Evolutionary conservation across 148 eudicot species (phyloP).

Genomic region (Fallopia convolvulus): DNA sequence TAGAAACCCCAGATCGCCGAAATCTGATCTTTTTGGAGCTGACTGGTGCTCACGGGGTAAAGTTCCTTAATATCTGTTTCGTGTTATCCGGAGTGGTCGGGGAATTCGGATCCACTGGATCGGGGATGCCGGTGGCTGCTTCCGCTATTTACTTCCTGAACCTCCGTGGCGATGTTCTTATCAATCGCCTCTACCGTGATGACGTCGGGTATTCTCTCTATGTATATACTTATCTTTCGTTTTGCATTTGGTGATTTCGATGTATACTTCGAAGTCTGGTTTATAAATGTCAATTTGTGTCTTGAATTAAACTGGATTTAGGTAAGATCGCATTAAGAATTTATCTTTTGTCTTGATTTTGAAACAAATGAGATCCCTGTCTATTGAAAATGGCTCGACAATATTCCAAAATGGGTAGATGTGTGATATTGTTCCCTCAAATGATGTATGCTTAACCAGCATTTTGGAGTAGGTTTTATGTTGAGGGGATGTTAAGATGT

Average conservation of each 20-base stretch:
- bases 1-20: not conserved
- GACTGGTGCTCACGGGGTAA: not conserved
- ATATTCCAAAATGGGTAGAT: not conserved
- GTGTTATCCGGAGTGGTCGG: not conserved
- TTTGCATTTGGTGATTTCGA: not conserved
- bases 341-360: not conserved
- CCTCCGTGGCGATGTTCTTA: conserved; percentile 99
- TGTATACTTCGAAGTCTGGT: not conserved
- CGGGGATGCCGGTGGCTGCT: conserved; percentile 91
- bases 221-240: not conserved
- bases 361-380: not conserved
- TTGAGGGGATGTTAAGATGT: not conserved
- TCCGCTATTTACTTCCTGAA: conserved; percentile 91
- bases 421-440: not conserved
- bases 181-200: conserved; percentile 96
- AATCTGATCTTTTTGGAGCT: not conserved
- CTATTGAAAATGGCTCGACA: not conserved
- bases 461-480: not conserved
- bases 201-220: conserved; percentile 72
- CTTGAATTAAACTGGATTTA: not conserved
- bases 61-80: not conserved
- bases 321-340: not conserved
- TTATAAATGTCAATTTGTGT: not conserved
- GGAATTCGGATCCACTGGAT: conserved; percentile 26
- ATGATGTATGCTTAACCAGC: not conserved